Evolutionary conservation across 495 filamentous ascomycete species (phyloP), one percentile per base, ranked within the genome.

Genomic region (Neurospora sp.): DNA sequence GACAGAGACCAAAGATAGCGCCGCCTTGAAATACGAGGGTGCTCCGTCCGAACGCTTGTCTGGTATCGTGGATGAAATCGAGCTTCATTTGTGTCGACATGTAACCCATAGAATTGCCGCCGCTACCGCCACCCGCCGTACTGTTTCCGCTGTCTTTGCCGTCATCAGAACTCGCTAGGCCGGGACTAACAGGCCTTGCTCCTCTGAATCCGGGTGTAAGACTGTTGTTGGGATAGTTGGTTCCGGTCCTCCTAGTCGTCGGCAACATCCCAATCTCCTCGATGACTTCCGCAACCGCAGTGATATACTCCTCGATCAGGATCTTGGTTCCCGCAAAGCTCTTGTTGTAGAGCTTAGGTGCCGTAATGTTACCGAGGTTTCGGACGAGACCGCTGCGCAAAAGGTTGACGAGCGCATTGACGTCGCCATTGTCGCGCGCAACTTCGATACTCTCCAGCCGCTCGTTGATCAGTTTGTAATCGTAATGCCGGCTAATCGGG

Each of bases 11-110:
- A 77, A 98, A 98, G 42, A 96, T 94, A 39, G 94, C 91, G 3
- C 95, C 95, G 27, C 95, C 95, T 79, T 97, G 94, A 5, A 98
- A 81, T 14, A 97, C 91, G 66, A 98, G 84, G 2, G 93, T 94
- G 46, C 89, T 94, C 59, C 94, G 86, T 23, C 95, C 95, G 84
- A 96, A 97, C 0, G 93, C 93, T 78, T 96, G 94, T 14, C 95
- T 86, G 12, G 93, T 94, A 84, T 97, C 93, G 78, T 97, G 93
- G 70, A 97, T 83, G 69, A 97, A 85, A 79, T 97, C 92, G 46
- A 97, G 84, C 82, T 97, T 97, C 20, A 88, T 88, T 82, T 97
- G 94, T 31, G 90, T 92, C 23, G 90, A 93, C 77, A 97, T 78
- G 46, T 69, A 71, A 11, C 73, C 71, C 27, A 74, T 73, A 38